phyloP scores from a whole-genome alignment of 768 basidiomycete species.

The Suillus paluster region DNA sequence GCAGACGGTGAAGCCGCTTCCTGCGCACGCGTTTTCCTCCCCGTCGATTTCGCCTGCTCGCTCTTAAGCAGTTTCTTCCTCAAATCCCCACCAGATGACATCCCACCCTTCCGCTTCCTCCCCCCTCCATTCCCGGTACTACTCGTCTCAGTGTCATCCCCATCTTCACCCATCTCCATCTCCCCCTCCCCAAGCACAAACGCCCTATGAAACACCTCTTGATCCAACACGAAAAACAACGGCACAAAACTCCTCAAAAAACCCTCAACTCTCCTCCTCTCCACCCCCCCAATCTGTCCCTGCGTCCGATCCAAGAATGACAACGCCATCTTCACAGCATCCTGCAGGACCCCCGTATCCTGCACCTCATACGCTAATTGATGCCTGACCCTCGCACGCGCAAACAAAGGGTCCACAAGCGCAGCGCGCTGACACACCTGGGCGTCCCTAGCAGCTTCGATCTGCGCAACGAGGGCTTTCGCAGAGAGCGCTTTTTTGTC shows the following conservation, averaged over 20 bases:
- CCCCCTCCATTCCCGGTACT: slow-evolving; percentile 38
- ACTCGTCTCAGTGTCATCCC: slow-evolving; percentile 43
- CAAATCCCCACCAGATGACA: slow-evolving; percentile 60
- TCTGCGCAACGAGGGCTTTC: slow-evolving; percentile 81
- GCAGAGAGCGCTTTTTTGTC: slow-evolving; percentile 86
- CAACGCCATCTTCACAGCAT: slow-evolving; percentile 85
- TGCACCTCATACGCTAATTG: slow-evolving; percentile 82
- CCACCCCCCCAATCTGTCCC: slow-evolving; percentile 68
- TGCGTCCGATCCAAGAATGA: slow-evolving; percentile 91
- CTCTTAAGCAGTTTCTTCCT: slow-evolving; percentile 83
- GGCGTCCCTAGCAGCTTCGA: slow-evolving; percentile 83
- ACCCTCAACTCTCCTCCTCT: slow-evolving; percentile 82
- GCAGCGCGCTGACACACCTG: slow-evolving; percentile 78
- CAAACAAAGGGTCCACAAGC: slow-evolving; percentile 52
- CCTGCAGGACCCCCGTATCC: slow-evolving; percentile 80
- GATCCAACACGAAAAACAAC: slow-evolving; percentile 77
- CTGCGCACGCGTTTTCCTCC: slow-evolving; percentile 59
- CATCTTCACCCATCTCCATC: slow-evolving; percentile 58
- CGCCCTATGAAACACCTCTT: slow-evolving; percentile 68
- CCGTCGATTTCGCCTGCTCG: slow-evolving; percentile 77
- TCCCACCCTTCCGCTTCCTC: slow-evolving; percentile 44
- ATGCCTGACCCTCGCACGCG: slow-evolving; percentile 68
- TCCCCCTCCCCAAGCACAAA: slow-evolving; percentile 68
- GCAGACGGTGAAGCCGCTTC: slow-evolving; percentile 56
- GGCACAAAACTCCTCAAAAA: slow-evolving; percentile 80